Base-by-base conservation (phyloP, 192 early-diverging fungal species). In the Haplosporangium gracile region DNA sequence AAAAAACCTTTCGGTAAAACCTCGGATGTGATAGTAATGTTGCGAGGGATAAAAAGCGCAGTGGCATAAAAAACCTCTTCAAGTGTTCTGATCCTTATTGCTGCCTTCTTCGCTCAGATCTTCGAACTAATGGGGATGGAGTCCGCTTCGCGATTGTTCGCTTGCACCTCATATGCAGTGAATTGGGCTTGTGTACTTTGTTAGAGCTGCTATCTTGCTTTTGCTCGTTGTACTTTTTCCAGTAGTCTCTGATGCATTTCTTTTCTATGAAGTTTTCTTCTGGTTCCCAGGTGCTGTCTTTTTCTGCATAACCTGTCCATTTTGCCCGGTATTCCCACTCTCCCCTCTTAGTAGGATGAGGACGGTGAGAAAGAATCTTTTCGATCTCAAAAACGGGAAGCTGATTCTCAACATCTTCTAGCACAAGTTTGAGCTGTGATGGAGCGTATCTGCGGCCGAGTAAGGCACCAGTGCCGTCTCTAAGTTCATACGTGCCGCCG, bases 401-500 rank as follows among this genome's bases (percentile, higher is more conserved):
- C 4, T 72, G 24, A 16, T 42, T 26, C 2, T 40, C 40, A 38
- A 72, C 22, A 40, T 73, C 71, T 15, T 79, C 71, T 2, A 73
- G 22, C 1, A 79, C 78, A 1, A 79, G 26, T 24, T 79, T 79
- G 15, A 74, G 40, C 24, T 65, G 55, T 36, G 70, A 72, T n/a
- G 71, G 71, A 26, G 71, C 70, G 22, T 65, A 79, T 2, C 36
- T 32, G 9, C 71, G 38, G 22, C 16, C 26, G 18, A 73, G 71
- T 29, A 43, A 0, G 1, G 0, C 45, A 20, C 70, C 57, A 2
- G 78, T 79, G 29, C 55, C 57, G 24, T 79, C 78, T 65, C 73
- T 71, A 2, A 79, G 70, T 10, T 38, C 78, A 26, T 79, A 79
- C 2, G 78, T 22, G 22, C 78, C 71, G 43, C 57, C 55, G 15